Evolutionary conservation across 148 eudicot genomes (phyloP), one percentile per base, ranked within the genome.

Genomic region (Cornus kousa): DNA sequence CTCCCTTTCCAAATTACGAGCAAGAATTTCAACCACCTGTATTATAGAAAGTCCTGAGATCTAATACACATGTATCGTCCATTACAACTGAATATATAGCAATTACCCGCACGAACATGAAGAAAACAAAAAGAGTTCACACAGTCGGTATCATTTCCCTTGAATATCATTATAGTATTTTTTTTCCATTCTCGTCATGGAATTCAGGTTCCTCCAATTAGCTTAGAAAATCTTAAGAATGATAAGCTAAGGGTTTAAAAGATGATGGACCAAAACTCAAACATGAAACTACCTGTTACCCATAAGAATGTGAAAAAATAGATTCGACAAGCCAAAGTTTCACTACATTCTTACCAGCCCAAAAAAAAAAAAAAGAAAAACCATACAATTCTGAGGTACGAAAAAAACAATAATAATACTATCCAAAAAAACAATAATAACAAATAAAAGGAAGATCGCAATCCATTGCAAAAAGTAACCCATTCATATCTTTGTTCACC

Each of bases 11-110:
- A 97, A 79, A 77, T 87, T 87, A 31, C 74, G 91, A 53, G 85
- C 94, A 83, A 97, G 85, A 79, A 88, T 85, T 71, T 97, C 98
- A 70, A 97, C 90, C 79, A 92, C 98, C 99, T 97, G 85, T 43
- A 64, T 70, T 74, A 43, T 24, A 50, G 39, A 73, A 82, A 6
- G 60, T 24, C 60, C 31, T 28, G 23, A 73, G n/a, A 19, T 70
- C 68, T 57, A 19, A 39, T 33, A 73, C 48, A 72, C 39, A 50
- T 22, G 22, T 48, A 57, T 62, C 19, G 2, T n/a, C 66, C 3
- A 24, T 62, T n/a, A 20, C 6, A n/a, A 62, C 17, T 62, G 66
- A 13, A 0, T 62, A 1, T 1, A 14, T 62, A 1, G 9, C 66
- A 62, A 62, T 4, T 62, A n/a, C 66, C 66, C 24, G 1, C 23